These are phyloP conservation scores for Golubevia sp. DNA, from an alignment of 1,284 basidiomycete genomes.

Conservation along the genomic window DNA sequence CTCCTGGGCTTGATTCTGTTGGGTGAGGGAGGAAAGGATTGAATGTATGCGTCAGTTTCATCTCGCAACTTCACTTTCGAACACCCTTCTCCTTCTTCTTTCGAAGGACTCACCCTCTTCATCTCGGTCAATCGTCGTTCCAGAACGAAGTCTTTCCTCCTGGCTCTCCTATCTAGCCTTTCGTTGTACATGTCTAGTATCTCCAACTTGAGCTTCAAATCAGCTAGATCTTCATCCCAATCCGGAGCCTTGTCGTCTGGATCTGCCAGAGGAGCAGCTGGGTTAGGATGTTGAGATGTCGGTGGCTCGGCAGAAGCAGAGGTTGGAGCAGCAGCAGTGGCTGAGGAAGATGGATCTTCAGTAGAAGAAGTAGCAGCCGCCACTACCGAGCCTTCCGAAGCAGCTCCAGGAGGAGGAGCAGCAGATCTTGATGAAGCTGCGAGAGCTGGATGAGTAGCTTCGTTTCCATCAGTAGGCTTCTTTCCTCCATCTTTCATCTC, in stretches of 20 bases:
- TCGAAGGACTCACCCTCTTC: constrained; percentile 73
- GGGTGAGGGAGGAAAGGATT: constrained; percentile 2
- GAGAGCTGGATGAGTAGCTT: too few relatives aligned
- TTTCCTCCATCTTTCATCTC: constrained; percentile 64
- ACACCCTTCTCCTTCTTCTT: neutral
- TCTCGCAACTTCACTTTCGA: neutral
- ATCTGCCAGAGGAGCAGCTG: too few relatives aligned
- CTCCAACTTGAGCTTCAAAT: constrained; percentile 86
- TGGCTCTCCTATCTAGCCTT: constrained; percentile 82
- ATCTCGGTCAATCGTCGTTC: constrained; percentile 90
- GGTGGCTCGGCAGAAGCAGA: constrained; percentile 12
- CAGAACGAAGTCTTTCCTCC: constrained; percentile 88
- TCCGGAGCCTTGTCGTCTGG: constrained; percentile 49
- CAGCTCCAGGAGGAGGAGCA: neutral
- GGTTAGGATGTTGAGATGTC: too few relatives aligned
- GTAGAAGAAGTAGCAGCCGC: neutral
- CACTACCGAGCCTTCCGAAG: constrained; percentile 32
- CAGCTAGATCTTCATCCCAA: constrained; percentile 76
- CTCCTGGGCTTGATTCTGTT: constrained; percentile 83
- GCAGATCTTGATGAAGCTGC: too few relatives aligned
- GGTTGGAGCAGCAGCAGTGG: neutral
- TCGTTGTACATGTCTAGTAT: constrained; percentile 91
- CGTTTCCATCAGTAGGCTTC: neutral
- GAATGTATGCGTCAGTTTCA: neutral
- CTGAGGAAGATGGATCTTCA: neutral